Evolutionary conservation across 805 yeast species (phyloP).

Genomic region (Naumovozyma dairenensis): DNA sequence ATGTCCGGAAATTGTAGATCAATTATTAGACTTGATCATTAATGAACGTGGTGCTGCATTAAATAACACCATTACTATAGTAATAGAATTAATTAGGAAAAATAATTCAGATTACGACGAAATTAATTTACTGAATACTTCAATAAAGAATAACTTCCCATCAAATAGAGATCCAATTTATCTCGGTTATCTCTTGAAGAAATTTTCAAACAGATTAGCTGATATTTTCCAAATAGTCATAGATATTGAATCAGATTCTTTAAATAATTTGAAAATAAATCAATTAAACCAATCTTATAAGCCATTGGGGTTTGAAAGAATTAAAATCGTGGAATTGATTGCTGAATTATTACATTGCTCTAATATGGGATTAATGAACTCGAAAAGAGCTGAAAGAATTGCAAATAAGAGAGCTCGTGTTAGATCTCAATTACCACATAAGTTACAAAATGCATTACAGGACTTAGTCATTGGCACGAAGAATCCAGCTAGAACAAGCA

Average conservation of each 20-base stretch:
- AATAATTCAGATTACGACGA: slow-evolving; percentile 93
- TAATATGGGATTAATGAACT: slow-evolving; percentile 88
- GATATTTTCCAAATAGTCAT: slow-evolving; percentile 13
- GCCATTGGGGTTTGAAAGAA: slow-evolving; percentile 83
- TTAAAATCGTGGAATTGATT: slow-evolving; percentile 80
- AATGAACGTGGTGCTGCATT: slow-evolving; percentile 64
- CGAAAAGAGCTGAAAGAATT: slow-evolving; percentile 58
- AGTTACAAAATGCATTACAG: slow-evolving; percentile 27
- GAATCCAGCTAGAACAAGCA: neutral
- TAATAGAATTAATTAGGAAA: slow-evolving; percentile 87
- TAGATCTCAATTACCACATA: slow-evolving; percentile 42
- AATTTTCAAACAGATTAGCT: slow-evolving; percentile 55
- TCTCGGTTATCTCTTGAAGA: slow-evolving; percentile 68
- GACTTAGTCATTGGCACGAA: slow-evolving; percentile 7
- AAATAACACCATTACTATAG: slow-evolving; percentile 83
- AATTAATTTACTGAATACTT: slow-evolving; percentile 64
- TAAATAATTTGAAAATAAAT: slow-evolving; percentile 31
- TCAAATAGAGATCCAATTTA: slow-evolving; percentile 83
- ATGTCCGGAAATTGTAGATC: slow-evolving; percentile 49
- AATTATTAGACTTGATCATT: slow-evolving; percentile 63
- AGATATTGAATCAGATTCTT: slow-evolving; percentile 9
- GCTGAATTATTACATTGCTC: slow-evolving; percentile 95
- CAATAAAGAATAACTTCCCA: slow-evolving; percentile 79
- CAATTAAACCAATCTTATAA: slow-evolving; percentile 53
- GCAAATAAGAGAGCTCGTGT: slow-evolving; percentile 60